These are phyloP conservation scores for Tripterygium wilfordii DNA, from an alignment of 177 flowering plant genomes.

Conservation along the genomic window DNA sequence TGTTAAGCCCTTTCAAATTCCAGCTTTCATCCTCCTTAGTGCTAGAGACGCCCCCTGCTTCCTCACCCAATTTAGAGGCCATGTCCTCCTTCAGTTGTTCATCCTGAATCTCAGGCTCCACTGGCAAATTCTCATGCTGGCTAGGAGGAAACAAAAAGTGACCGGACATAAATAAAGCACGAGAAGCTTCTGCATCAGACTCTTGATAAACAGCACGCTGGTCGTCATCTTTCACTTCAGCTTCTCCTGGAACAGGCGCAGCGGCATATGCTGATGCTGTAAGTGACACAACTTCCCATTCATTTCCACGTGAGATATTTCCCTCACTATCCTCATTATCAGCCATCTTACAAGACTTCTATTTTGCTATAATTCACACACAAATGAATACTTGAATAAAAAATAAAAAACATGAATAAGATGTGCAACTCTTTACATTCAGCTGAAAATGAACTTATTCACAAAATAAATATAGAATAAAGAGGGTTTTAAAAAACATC, in stretches of 20 bases:
- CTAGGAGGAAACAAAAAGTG: conserved; percentile 87
- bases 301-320: conserved; percentile 56
- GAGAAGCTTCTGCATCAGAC: conserved; percentile 44
- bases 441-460: no score
- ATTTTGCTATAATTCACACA: no score
- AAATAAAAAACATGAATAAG: no score
- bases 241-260: conserved; percentile 56
- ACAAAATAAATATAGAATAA: no score
- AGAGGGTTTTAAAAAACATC: no score
- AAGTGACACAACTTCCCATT: conserved; percentile 97
- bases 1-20: conserved; percentile 12
- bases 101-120: conserved; percentile 37
- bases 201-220: conserved; percentile 9
- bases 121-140: conserved; percentile 71
- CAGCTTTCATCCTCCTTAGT: conserved; percentile 19
- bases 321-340: conserved; percentile 43
- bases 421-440: no score
- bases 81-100: conserved; percentile 21
- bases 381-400: no score
- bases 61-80: conserved; percentile 5
- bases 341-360: conserved; percentile 25
- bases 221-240: conserved; percentile 33
- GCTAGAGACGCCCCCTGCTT: conserved; percentile 11
- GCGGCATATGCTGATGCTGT: conserved; percentile 94
- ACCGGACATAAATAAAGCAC: conserved; percentile 77